A percentile compares a stretch with the other conserved stretches of the same genome.
These are phyloP conservation scores for Kockiozyma suomiensis DNA, from an alignment of 805 yeast genomes.

Conservation along the genomic window DNA sequence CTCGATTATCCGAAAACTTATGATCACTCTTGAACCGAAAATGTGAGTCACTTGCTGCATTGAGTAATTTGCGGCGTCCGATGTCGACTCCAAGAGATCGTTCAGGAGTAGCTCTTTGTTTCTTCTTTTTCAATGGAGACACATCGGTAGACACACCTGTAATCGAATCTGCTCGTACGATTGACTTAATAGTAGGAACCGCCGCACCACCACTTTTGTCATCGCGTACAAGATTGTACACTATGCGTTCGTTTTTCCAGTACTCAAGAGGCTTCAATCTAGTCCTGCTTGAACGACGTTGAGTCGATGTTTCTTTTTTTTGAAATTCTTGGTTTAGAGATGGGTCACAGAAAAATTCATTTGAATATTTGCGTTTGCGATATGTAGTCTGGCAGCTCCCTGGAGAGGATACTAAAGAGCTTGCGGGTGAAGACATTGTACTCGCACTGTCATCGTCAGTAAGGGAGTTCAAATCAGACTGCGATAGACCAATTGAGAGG, in stretches of 20 bases:
- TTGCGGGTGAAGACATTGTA: too few species aligned
- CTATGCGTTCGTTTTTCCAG: constrained; percentile 80
- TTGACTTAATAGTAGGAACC: constrained; percentile 38
- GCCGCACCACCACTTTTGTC: constrained; percentile 14
- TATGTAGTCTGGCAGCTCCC: neutral
- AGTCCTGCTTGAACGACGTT: constrained; percentile 21
- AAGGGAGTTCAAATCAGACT: neutral
- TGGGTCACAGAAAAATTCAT: neutral
- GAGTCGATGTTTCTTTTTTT: neutral
- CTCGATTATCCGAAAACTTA: too few species aligned
- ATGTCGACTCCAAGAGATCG: neutral
- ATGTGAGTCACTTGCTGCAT: neutral
- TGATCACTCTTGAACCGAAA: neutral
- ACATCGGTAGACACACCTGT: neutral
- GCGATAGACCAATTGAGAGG: neutral
- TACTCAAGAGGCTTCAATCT: constrained; percentile 62
- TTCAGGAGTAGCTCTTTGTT: neutral
- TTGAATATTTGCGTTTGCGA: neutral
- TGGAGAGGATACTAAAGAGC: too few species aligned
- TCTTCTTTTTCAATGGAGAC: neutral
- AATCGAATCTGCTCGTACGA: constrained; percentile 12
- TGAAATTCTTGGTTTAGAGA: neutral
- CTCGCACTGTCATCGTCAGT: too few species aligned
- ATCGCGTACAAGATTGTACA: constrained; percentile 49
- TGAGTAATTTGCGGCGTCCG: neutral